Percentiles rank a stretch among this genome's conserved stretches.
Evolutionary conservation across 2,329 filamentous ascomycete genomes (phyloP).

Genomic region (Colletotrichum sp.): DNA sequence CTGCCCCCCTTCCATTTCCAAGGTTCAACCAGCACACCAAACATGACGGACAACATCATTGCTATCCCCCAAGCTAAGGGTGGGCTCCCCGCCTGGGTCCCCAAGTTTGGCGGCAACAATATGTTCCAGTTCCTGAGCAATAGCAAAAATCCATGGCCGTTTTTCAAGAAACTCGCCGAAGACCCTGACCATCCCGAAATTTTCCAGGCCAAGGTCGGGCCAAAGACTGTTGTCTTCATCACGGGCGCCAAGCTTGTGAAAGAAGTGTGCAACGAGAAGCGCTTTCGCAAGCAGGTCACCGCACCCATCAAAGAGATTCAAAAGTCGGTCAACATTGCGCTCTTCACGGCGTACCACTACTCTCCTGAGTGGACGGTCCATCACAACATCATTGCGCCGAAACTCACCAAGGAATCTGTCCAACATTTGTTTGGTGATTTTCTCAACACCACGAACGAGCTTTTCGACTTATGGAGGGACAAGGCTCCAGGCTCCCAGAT

Average conservation of each 20-base stretch:
- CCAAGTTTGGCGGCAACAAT: neutral
- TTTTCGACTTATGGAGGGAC: conserved; percentile 54
- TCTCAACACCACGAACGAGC: conserved; percentile 51
- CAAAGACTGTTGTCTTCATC: conserved; percentile 43
- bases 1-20: neutral
- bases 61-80: neutral
- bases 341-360: conserved; percentile 58
- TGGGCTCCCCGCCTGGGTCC: neutral
- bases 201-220: conserved; percentile 41
- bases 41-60: neutral
- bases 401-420: conserved; percentile 38
- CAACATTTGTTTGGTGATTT: conserved; percentile 50
- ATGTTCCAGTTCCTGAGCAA: conserved; percentile 38
- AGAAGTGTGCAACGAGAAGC: conserved; percentile 55
- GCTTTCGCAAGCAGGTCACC: conserved; percentile 60
- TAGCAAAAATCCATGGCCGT: conserved; percentile 37
- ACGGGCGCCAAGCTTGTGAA: conserved; percentile 44
- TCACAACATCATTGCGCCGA: conserved; percentile 57
- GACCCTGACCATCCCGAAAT: conserved; percentile 41
- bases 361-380: conserved; percentile 55
- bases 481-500: conserved; percentile 42
- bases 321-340: conserved; percentile 51
- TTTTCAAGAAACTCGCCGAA: conserved; percentile 39
- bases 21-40: neutral
- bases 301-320: conserved; percentile 59